Evolutionary conservation across 371 early-diverging fungal species (phyloP).

Genomic region (Funneliformis caledonium): DNA sequence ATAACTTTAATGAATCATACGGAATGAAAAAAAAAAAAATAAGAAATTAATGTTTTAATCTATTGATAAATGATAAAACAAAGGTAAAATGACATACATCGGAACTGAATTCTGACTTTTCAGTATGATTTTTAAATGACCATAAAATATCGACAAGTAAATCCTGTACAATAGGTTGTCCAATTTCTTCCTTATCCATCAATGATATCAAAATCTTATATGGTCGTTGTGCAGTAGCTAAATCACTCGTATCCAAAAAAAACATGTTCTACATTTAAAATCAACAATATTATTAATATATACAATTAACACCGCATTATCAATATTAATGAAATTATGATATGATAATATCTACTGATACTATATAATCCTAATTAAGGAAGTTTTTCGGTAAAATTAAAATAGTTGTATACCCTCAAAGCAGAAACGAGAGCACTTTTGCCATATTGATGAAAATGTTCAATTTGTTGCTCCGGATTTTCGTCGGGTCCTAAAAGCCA

Average conservation of each 20-base stretch:
- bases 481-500: conserved; percentile 77
- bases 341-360: no score
- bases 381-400: neutral
- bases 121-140: conserved; percentile 62
- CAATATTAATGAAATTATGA: no score
- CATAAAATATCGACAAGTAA: conserved; percentile 73
- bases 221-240: conserved; percentile 68
- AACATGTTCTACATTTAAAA: conserved; percentile 53
- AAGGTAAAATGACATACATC: conserved; percentile 40
- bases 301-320: neutral
- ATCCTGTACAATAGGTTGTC: conserved; percentile 72
- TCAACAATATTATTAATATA: neutral
- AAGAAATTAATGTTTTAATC: neutral
- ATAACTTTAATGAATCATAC: conserved; percentile 52
- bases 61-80: conserved; percentile 1
- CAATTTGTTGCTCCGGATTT: conserved; percentile 43
- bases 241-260: conserved; percentile 49
- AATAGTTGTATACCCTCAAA: conserved; percentile 43
- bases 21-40: conserved; percentile 27
- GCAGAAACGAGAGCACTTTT: conserved; percentile 48
- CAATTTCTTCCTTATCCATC: conserved; percentile 86
- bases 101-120: conserved; percentile 54
- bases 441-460: conserved; percentile 56
- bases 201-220: conserved; percentile 83
- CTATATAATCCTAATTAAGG: neutral